These are phyloP conservation scores for Yarrowia porcina DNA, from an alignment of 805 yeast species.

Conservation along the genomic window DNA sequence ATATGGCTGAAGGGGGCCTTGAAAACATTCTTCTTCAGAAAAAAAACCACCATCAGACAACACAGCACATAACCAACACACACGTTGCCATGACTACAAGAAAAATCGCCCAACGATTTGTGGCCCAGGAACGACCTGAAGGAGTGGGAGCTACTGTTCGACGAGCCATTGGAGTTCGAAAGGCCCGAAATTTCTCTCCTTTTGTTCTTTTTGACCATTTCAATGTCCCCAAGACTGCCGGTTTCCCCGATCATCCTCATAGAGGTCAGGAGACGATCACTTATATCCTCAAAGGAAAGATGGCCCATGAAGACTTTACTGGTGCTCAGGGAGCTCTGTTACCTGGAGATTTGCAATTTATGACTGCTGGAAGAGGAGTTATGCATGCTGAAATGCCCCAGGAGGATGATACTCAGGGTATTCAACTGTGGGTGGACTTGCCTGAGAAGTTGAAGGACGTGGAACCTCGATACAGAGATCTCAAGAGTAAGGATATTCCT, in stretches of 20 bases:
- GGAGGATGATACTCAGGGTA: constrained; percentile 43
- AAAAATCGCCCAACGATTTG: constrained; percentile 49
- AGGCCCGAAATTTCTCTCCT: constrained; percentile 73
- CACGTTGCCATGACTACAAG: constrained; percentile 35
- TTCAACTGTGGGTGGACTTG: constrained; percentile 86
- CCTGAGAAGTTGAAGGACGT: constrained; percentile 61
- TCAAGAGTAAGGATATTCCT: constrained; percentile 69
- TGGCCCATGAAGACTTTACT: constrained; percentile 84
- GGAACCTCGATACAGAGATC: constrained; percentile 75
- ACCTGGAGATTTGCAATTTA: constrained; percentile 85
- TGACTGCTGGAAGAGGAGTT: constrained; percentile 90
- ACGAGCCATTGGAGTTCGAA: constrained; percentile 69
- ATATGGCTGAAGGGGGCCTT: not conserved
- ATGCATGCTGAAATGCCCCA: constrained; percentile 87
- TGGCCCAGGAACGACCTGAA: constrained; percentile 70
- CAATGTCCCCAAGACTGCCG: constrained; percentile 45
- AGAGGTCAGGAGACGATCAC: constrained; percentile 83
- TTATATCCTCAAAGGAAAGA: constrained; percentile 57
- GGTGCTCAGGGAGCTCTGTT: constrained; percentile 74
- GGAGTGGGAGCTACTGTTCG: constrained; percentile 88
- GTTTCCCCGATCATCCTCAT: constrained; percentile 82
- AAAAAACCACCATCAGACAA: not conserved
- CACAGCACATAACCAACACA: not conserved
- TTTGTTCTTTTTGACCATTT: constrained; percentile 82
- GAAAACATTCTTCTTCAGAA: no score